Evolutionary conservation across 768 basidiomycete genomes (phyloP).

Genomic region (Leccinum olivaceopallidum): DNA sequence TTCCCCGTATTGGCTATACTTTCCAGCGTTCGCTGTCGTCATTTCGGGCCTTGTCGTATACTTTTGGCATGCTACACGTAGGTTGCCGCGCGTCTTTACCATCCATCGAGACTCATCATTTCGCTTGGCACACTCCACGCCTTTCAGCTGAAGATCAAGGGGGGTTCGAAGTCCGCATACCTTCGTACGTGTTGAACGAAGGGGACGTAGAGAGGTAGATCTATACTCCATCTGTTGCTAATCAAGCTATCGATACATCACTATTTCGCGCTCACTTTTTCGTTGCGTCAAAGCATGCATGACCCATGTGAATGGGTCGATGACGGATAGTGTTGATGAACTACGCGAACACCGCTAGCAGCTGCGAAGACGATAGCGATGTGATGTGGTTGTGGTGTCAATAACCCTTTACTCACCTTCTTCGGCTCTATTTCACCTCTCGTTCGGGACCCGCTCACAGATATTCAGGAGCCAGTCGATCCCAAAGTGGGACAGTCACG

Average conservation of each 20-base stretch:
- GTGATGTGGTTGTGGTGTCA: neutral
- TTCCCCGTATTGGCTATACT: constrained; percentile 86
- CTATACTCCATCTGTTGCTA: neutral
- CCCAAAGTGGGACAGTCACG: neutral
- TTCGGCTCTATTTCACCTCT: neutral
- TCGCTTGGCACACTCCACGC: neutral
- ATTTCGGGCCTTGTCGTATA: constrained; percentile 75
- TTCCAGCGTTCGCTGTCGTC: constrained; percentile 72
- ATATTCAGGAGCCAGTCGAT: neutral
- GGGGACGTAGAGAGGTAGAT: neutral
- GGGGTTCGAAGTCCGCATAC: constrained; percentile 32
- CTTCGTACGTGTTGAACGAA: constrained; percentile 17
- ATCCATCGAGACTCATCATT: neutral
- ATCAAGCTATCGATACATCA: neutral
- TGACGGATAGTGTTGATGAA: no score
- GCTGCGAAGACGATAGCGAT: no score
- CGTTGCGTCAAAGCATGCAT: neutral
- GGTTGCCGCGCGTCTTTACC: constrained; percentile 31
- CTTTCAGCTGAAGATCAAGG: constrained; percentile 74
- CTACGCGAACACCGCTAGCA: no score
- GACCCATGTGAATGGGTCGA: neutral
- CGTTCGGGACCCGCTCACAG: neutral
- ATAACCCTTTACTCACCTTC: neutral
- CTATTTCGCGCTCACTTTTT: neutral
- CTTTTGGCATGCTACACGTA: constrained; percentile 84